phyloP scores from a whole-genome alignment of 2,329 filamentous ascomycete genomes.

The Tolypocladium paradoxum region DNA sequence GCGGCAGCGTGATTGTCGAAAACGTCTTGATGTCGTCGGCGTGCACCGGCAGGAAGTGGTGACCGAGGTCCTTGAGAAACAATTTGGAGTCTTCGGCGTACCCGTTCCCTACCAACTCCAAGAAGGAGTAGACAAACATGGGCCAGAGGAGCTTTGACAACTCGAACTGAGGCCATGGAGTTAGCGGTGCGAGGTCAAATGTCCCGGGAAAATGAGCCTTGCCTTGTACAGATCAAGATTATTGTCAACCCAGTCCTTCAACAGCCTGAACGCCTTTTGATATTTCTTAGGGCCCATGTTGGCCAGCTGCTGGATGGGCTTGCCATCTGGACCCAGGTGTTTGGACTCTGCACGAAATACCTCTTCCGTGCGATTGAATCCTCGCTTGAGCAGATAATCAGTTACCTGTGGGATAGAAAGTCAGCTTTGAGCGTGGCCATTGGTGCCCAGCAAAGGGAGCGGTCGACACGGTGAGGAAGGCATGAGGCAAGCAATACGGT shows the following conservation, averaged over 20 bases:
- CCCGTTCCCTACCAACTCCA: conserved; percentile 65
- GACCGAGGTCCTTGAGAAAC: conserved; percentile 60
- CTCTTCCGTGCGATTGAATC: conserved; percentile 85
- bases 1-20: conserved; percentile 61
- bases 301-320: conserved; percentile 59
- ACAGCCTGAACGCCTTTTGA: conserved; percentile 58
- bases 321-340: conserved; percentile 69
- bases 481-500: neutral
- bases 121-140: conserved; percentile 83
- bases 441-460: neutral
- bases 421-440: neutral
- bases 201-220: conserved; percentile 9
- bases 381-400: conserved; percentile 91
- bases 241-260: conserved; percentile 80
- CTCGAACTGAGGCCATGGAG: conserved; percentile 53
- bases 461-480: neutral
- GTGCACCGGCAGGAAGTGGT: conserved; percentile 65
- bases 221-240: conserved; percentile 92
- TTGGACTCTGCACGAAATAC: conserved; percentile 86
- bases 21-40: conserved; percentile 69
- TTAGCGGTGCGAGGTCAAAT: neutral
- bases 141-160: conserved; percentile 84
- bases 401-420: conserved; percentile 48
- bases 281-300: conserved; percentile 70
- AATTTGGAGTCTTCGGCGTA: conserved; percentile 61